These are phyloP conservation scores for Colletotrichum magnum DNA, from an alignment of 2,329 filamentous ascomycete genomes.

Conservation along the genomic window DNA sequence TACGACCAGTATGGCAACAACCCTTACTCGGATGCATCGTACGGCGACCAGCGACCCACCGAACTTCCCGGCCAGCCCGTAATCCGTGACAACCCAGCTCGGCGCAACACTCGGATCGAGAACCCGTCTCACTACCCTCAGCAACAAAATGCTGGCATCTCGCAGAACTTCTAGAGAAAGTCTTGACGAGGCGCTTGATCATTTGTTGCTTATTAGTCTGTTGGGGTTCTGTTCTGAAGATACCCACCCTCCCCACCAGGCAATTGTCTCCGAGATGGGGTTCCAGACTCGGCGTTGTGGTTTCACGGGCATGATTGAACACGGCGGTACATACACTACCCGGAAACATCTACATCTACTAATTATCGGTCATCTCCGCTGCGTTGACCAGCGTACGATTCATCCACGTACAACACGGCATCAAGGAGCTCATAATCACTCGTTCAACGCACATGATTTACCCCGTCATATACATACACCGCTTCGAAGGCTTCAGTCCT, in stretches of 20 bases:
- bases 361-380: conserved; percentile 21
- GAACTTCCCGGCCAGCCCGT: conserved; percentile 77
- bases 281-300: conserved; percentile 28
- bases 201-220: conserved; percentile 27
- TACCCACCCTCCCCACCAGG: conserved; percentile 35
- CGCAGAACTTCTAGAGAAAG: conserved; percentile 86
- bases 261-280: conserved; percentile 22
- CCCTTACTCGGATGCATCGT: conserved; percentile 66
- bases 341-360: conserved; percentile 16
- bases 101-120: conserved; percentile 95
- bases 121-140: conserved; percentile 90
- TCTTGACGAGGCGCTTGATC: neutral
- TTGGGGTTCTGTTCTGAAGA: conserved; percentile 37
- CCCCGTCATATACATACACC: conserved; percentile 33
- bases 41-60: conserved; percentile 54
- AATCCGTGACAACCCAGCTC: conserved; percentile 92
- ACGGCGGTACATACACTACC: conserved; percentile 3
- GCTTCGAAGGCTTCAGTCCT: neutral
- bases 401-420: neutral
- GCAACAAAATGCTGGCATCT: conserved; percentile 93
- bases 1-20: conserved; percentile 73
- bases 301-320: conserved; percentile 23
- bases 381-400: neutral
- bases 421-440: conserved; percentile 26
- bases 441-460: conserved; percentile 40